Base-by-base conservation (phyloP, 2,329 filamentous ascomycete genomes). In the Penicillium sp. region DNA sequence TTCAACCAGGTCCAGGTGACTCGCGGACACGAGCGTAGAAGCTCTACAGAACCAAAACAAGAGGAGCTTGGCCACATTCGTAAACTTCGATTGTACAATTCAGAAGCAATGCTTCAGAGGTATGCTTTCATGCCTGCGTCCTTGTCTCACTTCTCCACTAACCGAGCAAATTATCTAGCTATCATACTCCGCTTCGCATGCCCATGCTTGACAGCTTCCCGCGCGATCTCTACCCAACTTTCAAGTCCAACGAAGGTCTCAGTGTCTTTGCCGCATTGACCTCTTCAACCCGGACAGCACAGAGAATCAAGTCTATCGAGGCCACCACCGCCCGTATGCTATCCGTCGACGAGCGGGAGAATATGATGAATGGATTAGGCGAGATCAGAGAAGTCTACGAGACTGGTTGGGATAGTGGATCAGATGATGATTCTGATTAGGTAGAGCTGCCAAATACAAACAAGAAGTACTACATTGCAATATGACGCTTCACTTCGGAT, bases 311-410 rank as follows among this genome's bases (percentile, higher is more conserved):
- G 68, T 73, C 76, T 2, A 75, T 96, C 27, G 86, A 90, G 63
- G 77, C 81, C 22, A 80, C 89, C 13, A 86, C 89, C 13, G 77
- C 83, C 16, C 83, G 87, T 59, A 81, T 56, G 73, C 80, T 93
- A 16, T 80, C 81, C 0, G 66, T 93, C 3, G 91, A 96, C 58
- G 93, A 98, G 68, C 84, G 93, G 43, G 95, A 99, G 75, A 80
- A 81, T 2, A 79, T 98, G n/a, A 85, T 86, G 46, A 95, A 96
- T 69, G 87, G 89, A 13, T 79, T 99, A 39, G 86, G 89, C 24
- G 88, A 90, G 58, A 87, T 98, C 67, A 88, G 89, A 1, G 93
- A 96, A 68, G 90, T 90, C 58, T 98, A 97, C 72, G 87, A 91
- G 64, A 90, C 95, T 59, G 91, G 91, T 1, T 96, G 91, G 90